A percentile compares a stretch with the other conserved stretches of the same genome.
Conservation (phyloP, 2,329 filamentous ascomycete genomes). For the Zymoseptoria tritici region DNA sequence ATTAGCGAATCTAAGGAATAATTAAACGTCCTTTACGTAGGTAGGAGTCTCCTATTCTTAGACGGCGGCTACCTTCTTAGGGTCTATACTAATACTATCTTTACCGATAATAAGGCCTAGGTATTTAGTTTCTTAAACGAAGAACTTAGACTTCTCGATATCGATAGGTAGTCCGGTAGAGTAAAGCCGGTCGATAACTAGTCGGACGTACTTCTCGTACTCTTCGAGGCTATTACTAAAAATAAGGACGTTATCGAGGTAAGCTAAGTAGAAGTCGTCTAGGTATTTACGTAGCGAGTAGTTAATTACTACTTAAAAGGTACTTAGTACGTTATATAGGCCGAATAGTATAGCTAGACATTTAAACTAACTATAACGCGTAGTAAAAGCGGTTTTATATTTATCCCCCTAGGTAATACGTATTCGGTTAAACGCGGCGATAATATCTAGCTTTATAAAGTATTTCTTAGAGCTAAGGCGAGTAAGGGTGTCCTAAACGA, state of each 20-base stretch:
- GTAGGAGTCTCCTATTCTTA: conserved; percentile 9
- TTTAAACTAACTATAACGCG: not conserved
- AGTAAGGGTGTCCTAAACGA: too few relatives aligned
- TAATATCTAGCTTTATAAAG: conserved; percentile 3
- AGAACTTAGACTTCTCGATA: conserved; percentile 18
- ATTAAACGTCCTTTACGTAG: conserved; percentile 11
- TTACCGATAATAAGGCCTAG: conserved; percentile 16
- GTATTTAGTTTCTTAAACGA: conserved; percentile 13
- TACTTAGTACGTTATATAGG: not conserved
- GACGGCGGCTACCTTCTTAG: conserved; percentile 8
- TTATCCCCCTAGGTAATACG: conserved; percentile 1
- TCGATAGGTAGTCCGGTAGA: conserved; percentile 8
- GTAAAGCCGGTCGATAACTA: conserved; percentile 11
- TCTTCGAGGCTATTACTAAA: conserved; percentile 1
- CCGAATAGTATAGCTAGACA: too few relatives aligned
- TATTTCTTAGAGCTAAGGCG: not conserved
- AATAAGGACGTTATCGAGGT: conserved; percentile 5
- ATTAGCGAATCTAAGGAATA: conserved; percentile 16
- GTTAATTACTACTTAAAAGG: conserved; percentile 7
- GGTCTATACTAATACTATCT: conserved; percentile 11
- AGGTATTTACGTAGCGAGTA: too few relatives aligned
- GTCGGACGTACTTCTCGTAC: conserved; percentile 13
- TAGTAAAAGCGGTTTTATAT: conserved; percentile 1
- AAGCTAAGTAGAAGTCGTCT: conserved; percentile 3
- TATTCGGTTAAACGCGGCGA: not conserved